These are phyloP conservation scores for Beauveria bassiana DNA, from an alignment of 2,329 filamentous ascomycete genomes.

Conservation along the genomic window DNA sequence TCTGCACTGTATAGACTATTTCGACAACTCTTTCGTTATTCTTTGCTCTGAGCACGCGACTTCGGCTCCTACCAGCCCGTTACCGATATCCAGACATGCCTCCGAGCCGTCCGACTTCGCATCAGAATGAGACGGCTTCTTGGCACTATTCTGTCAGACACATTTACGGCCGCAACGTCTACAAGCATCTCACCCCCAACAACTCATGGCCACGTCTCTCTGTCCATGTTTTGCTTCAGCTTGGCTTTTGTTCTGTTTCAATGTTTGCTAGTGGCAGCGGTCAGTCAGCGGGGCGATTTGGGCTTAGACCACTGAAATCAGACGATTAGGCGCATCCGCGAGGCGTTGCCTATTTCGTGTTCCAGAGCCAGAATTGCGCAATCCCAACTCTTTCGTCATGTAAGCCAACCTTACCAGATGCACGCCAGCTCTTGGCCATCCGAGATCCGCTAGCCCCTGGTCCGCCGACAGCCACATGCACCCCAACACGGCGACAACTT, in stretches of 20 bases:
- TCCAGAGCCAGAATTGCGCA: slow-evolving; percentile 8
- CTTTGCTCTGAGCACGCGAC: slow-evolving; percentile 8
- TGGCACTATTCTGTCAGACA: background rate
- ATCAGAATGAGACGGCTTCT: background rate
- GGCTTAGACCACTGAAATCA: slow-evolving; percentile 3
- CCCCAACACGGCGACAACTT: background rate
- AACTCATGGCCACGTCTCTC: background rate
- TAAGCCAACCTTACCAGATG: background rate
- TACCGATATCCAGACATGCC: slow-evolving; percentile 7
- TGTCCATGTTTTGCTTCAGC: background rate
- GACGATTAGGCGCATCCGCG: slow-evolving; percentile 7
- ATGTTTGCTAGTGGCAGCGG: too few relatives aligned
- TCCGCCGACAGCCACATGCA: slow-evolving; percentile 9
- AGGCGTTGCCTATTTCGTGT: slow-evolving; percentile 8
- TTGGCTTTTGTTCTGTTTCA: background rate
- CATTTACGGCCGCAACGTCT: background rate
- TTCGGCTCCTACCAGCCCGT: background rate
- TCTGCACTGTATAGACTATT: slow-evolving; percentile 7
- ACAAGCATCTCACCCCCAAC: background rate
- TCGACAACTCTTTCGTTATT: slow-evolving; percentile 1
- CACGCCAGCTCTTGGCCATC: background rate
- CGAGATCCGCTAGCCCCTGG: slow-evolving; percentile 11
- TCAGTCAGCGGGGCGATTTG: background rate
- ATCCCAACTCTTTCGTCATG: background rate
- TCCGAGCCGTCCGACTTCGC: slow-evolving; percentile 8